A percentile compares a stretch with the other conserved stretches of the same genome.
phyloP scores from a whole-genome alignment of 108 stramenopile genomes.

The Skeletonema grethae region DNA sequence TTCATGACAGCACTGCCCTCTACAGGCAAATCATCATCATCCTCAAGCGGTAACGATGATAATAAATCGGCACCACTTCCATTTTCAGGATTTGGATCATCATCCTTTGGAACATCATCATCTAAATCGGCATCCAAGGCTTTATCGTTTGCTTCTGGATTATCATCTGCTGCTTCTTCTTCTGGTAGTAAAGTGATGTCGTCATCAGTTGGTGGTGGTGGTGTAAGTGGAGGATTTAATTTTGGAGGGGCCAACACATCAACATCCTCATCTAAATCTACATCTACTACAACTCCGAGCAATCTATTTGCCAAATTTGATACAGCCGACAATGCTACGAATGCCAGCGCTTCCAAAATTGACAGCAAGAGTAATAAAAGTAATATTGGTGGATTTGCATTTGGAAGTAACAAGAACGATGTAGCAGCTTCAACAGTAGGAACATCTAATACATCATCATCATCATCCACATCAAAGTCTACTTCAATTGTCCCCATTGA shows the following conservation, averaged over 20 bases:
- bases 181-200: not conserved
- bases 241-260: not conserved
- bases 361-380: not conserved
- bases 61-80: not conserved
- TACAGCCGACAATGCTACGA: not conserved
- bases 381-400: not conserved
- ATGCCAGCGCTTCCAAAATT: not conserved
- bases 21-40: not conserved
- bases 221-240: not conserved
- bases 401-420: not conserved
- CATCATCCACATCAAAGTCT: not conserved
- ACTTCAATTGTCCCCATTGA: conserved; percentile 1
- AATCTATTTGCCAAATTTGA: conserved; percentile 1
- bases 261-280: not conserved
- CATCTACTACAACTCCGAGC: not conserved
- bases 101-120: not conserved
- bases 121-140: not conserved
- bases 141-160: conserved; percentile 3
- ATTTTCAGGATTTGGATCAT: not conserved
- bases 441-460: not conserved
- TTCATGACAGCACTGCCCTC: conserved; percentile 12
- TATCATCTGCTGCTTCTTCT: not conserved
- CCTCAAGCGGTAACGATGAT: not conserved
- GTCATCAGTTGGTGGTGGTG: not conserved
- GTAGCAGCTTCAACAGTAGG: not conserved